Conservation (phyloP, 2,329 filamentous ascomycete genomes). For the Diaporthe longicolla region DNA sequence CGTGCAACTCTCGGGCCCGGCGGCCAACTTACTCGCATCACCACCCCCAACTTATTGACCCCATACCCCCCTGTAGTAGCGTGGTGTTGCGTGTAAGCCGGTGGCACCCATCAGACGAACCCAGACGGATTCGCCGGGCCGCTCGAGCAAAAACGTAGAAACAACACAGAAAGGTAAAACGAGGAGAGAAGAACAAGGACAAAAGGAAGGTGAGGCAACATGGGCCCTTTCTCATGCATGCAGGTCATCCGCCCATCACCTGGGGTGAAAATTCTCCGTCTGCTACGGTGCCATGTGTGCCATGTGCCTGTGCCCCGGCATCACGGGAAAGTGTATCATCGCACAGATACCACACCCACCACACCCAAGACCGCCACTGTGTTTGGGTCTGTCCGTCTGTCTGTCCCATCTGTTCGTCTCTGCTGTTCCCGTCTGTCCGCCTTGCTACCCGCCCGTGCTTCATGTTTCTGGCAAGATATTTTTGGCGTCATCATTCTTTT, state of each 20-base stretch:
- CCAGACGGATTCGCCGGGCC: not conserved
- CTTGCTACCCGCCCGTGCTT: not conserved
- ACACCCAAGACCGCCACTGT: not conserved
- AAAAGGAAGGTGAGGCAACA: not conserved
- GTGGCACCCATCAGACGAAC: conserved; percentile 24
- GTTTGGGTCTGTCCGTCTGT: not conserved
- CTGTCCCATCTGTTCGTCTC: not conserved
- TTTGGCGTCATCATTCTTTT: not conserved
- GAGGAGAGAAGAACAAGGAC: not conserved
- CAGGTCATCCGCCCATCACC: conserved; percentile 27
- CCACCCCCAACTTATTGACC: not conserved
- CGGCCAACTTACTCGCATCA: conserved; percentile 28
- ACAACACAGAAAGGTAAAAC: not conserved
- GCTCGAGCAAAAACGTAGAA: conserved; percentile 4
- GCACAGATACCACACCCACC: conserved; percentile 21
- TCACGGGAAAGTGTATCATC: conserved; percentile 33
- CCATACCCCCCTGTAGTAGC: not conserved
- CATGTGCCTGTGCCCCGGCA: conserved; percentile 20
- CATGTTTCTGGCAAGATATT: not conserved
- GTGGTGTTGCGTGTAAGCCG: not conserved
- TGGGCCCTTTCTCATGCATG: conserved; percentile 16
- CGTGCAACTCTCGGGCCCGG: conserved; percentile 12
- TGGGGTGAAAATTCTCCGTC: conserved; percentile 31
- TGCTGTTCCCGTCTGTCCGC: conserved; percentile 3
- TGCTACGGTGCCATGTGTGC: conserved; percentile 30